Conservation (phyloP, 1,284 basidiomycete species). For the Schizopora paradoxa region DNA sequence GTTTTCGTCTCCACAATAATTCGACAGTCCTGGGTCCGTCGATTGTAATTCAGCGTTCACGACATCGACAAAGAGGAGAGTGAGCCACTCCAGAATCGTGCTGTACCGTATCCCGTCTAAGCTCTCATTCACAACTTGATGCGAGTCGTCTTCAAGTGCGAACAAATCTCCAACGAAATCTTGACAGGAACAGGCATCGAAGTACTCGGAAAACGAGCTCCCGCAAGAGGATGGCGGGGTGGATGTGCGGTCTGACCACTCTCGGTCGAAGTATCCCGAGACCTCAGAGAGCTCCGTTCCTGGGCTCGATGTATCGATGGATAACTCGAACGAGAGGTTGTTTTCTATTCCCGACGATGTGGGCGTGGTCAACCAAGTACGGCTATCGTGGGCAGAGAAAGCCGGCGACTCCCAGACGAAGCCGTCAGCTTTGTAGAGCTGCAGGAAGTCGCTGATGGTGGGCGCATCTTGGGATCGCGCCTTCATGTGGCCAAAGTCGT, state of each 20-base stretch:
- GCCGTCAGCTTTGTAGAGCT: conserved; percentile 7
- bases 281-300: conserved; percentile 3
- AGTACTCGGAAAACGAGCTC: not conserved
- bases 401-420: conserved; percentile 14
- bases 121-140: not conserved
- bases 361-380: conserved; percentile 5
- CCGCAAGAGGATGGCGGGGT: not conserved
- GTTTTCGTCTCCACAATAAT: not conserved
- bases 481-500: too few species aligned
- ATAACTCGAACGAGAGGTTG: not conserved
- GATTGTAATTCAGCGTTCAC: conserved; percentile 4
- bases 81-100: conserved; percentile 12
- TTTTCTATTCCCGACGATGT: not conserved
- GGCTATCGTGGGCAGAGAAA: conserved; percentile 3
- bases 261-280: conserved; percentile 3
- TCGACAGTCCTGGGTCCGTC: not conserved
- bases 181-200: not conserved
- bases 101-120: conserved; percentile 1
- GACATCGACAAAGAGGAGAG: conserved; percentile 14
- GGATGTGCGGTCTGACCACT: not conserved
- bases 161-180: not conserved
- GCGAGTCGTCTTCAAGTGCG: not conserved
- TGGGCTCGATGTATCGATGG: not conserved
- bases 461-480: too few species aligned
- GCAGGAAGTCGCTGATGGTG: conserved; percentile 1